These are phyloP conservation scores for Pulveroboletus sp. DNA, from an alignment of 768 basidiomycete species.

Conservation along the genomic window DNA sequence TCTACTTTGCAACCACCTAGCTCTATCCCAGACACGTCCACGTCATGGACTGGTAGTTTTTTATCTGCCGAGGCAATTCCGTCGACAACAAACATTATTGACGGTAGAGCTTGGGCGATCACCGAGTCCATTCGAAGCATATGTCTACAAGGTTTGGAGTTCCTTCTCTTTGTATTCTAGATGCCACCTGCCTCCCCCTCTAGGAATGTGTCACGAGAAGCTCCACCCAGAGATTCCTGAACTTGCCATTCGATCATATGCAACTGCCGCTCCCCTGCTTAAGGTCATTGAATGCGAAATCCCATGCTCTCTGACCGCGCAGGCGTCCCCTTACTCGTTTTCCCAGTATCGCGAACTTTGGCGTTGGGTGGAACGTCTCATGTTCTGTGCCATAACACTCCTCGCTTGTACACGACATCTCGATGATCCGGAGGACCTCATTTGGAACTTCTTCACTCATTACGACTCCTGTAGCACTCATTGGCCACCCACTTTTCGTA, in stretches of 20 bases:
- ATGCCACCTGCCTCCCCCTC: neutral
- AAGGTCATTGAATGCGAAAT: constrained; percentile 45
- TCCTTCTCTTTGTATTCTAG: neutral
- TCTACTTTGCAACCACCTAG: constrained; percentile 36
- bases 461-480: constrained; percentile 58
- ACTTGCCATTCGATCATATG: constrained; percentile 55
- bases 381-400: constrained; percentile 76
- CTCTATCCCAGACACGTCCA: constrained; percentile 35
- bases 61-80: constrained; percentile 38
- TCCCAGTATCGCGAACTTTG: constrained; percentile 74
- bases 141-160: constrained; percentile 66
- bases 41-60: constrained; percentile 49
- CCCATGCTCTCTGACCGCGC: constrained; percentile 28
- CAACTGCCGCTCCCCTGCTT: constrained; percentile 51
- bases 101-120: constrained; percentile 69
- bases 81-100: constrained; percentile 51
- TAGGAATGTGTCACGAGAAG: constrained; percentile 76
- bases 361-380: constrained; percentile 75
- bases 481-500: constrained; percentile 79
- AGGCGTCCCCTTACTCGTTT: constrained; percentile 44
- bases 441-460: constrained; percentile 62
- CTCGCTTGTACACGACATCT: constrained; percentile 43
- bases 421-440: constrained; percentile 34
- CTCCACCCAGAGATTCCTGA: constrained; percentile 44
- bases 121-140: constrained; percentile 70